Conservation (phyloP, 345 rosid species). For the Syzygium jambos region DNA sequence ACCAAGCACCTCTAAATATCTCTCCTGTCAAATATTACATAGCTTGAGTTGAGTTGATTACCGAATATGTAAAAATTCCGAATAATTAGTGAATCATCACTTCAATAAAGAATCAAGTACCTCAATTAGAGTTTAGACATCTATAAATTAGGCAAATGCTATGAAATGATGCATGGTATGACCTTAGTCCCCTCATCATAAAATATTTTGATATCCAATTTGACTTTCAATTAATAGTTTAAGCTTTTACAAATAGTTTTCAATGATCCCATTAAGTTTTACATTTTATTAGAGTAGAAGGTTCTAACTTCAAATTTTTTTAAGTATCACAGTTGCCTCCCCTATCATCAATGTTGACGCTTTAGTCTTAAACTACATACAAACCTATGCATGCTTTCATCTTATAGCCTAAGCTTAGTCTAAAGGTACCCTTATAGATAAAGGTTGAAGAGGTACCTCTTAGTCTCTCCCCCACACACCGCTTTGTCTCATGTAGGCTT, state of each 20-base stretch:
- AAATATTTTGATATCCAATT: neutral
- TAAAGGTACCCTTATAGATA: neutral
- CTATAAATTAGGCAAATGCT: neutral
- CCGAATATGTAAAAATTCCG: neutral
- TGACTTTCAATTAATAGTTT: neutral
- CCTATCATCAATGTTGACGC: neutral
- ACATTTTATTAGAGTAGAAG: neutral
- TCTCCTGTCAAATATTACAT: neutral
- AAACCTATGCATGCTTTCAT: neutral
- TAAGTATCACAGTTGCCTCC: neutral
- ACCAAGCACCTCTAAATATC: neutral
- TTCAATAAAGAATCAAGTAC: neutral
- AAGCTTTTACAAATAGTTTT: neutral
- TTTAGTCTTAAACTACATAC: neutral
- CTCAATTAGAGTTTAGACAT: neutral
- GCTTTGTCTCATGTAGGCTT: neutral
- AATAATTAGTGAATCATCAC: neutral
- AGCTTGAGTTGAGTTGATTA: neutral
- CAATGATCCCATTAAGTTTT: neutral
- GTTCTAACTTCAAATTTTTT: too few relatives aligned
- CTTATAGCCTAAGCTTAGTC: neutral
- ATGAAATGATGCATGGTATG: neutral
- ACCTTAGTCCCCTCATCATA: neutral
- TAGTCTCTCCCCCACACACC: neutral
- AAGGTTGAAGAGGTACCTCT: neutral